A percentile compares a stretch with the other conserved stretches of the same genome.
Conservation (phyloP, 1,139 yeast genomes). For the Kurtzmaniella quercitrusa region DNA sequence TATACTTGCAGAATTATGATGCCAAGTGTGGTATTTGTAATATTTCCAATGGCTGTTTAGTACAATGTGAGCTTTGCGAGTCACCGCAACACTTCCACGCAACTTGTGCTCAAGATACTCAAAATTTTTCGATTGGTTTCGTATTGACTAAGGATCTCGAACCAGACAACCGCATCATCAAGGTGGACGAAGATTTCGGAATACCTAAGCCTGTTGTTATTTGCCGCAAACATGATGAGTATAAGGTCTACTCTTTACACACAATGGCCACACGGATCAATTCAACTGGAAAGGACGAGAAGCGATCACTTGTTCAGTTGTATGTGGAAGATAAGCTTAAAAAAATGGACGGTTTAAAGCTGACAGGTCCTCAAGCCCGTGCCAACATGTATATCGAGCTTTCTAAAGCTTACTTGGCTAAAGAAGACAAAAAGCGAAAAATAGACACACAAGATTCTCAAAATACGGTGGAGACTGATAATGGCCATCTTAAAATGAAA, state of each 20-base stretch:
- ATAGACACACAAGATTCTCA: conserved; percentile 12
- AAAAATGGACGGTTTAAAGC: conserved; percentile 10
- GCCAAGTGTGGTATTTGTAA: conserved; percentile 27
- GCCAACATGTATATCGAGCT: conserved; percentile 28
- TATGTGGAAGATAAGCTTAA: conserved; percentile 41
- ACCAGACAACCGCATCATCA: conserved; percentile 18
- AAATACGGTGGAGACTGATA: conserved; percentile 13
- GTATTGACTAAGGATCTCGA: conserved; percentile 20
- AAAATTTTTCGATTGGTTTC: conserved; percentile 45
- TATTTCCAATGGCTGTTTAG: conserved; percentile 26
- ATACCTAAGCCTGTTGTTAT: conserved; percentile 37
- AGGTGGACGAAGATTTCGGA: conserved; percentile 32
- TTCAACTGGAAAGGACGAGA: conserved; percentile 21
- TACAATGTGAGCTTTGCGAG: conserved; percentile 28
- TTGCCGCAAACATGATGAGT: conserved; percentile 37
- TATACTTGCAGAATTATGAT: conserved; percentile 22
- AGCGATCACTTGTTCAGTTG: conserved; percentile 35
- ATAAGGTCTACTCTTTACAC: conserved; percentile 11
- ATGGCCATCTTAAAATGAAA: conserved; percentile 8
- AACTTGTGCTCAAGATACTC: conserved; percentile 61
- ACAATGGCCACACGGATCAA: conserved; percentile 28
- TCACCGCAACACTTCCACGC: conserved; percentile 39
- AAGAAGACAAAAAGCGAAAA: conserved; percentile 9
- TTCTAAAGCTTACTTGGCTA: conserved; percentile 12
- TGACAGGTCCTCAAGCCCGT: conserved; percentile 31